phyloP scores from a whole-genome alignment of 345 rosid genomes.

The Eucalyptus sp. region DNA sequence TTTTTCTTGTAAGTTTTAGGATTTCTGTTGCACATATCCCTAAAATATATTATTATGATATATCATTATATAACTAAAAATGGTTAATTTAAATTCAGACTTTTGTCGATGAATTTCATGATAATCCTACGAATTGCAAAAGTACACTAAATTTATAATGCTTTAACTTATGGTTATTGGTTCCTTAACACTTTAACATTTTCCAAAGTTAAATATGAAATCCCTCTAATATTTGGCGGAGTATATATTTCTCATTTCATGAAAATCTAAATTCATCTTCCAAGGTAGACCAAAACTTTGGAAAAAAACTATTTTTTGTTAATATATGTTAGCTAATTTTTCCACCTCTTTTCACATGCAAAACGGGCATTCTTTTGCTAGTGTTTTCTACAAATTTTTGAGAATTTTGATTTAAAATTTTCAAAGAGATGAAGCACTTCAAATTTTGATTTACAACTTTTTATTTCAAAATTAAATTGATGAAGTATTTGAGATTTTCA shows the following conservation, averaged over 20 bases:
- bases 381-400: background rate
- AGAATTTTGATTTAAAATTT: background rate
- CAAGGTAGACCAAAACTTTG: background rate
- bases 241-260: background rate
- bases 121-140: background rate
- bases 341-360: too few relatives aligned
- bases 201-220: background rate
- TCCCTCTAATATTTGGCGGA: background rate
- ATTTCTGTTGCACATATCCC: too few relatives aligned
- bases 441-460: too few relatives aligned
- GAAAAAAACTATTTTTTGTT: background rate
- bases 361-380: background rate
- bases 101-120: background rate
- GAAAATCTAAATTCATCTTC: background rate
- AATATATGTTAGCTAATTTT: accelerated
- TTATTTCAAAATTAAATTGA: background rate
- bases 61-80: background rate
- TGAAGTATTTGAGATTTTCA: background rate
- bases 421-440: background rate
- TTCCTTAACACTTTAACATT: background rate
- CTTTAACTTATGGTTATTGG: accelerated
- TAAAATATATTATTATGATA: too few relatives aligned
- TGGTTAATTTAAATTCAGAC: background rate
- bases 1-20: too few relatives aligned
- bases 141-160: background rate